Evolutionary conservation across 1,139 yeast genomes (phyloP).

Genomic region (Pichia sp.): DNA sequence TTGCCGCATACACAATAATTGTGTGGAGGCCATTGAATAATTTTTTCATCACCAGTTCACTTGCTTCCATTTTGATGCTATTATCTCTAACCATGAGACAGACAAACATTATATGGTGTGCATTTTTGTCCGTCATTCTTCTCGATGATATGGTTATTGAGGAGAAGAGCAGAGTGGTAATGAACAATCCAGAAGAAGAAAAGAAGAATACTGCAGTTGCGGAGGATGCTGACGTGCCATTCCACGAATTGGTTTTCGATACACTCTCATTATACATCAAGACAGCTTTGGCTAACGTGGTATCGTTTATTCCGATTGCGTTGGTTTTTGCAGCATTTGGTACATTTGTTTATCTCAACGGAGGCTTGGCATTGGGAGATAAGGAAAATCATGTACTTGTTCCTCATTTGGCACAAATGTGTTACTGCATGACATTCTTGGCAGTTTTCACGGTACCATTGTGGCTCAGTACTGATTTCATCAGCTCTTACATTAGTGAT

Average conservation of each 20-base stretch:
- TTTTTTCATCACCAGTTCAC: conserved; percentile 16
- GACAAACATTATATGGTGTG: conserved; percentile 85
- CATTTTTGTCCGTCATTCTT: conserved; percentile 50
- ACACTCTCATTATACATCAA: conserved; percentile 22
- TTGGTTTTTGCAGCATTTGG: conserved; percentile 47
- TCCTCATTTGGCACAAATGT: conserved; percentile 70
- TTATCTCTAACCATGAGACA: conserved; percentile 72
- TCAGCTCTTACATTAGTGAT: conserved; percentile 28
- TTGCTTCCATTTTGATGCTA: conserved; percentile 44
- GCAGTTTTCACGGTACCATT: conserved; percentile 61
- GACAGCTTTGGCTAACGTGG: conserved; percentile 26
- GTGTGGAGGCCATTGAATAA: conserved; percentile 23
- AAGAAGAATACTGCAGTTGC: no score
- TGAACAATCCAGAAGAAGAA: no score
- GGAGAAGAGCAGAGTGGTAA: no score
- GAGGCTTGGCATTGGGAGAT: conserved; percentile 82
- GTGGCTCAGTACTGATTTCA: conserved; percentile 43
- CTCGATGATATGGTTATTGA: conserved; percentile 43
- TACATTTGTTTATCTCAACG: conserved; percentile 55
- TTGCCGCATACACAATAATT: conserved; percentile 40
- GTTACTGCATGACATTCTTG: conserved; percentile 66
- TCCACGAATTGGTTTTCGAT: conserved; percentile 14
- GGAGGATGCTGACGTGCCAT: conserved; percentile 27
- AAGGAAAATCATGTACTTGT: conserved; percentile 73
- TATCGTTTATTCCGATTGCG: conserved; percentile 41